Evolutionary conservation across 108 stramenopile genomes (phyloP).

Genomic region (Nitzschia sp.): DNA sequence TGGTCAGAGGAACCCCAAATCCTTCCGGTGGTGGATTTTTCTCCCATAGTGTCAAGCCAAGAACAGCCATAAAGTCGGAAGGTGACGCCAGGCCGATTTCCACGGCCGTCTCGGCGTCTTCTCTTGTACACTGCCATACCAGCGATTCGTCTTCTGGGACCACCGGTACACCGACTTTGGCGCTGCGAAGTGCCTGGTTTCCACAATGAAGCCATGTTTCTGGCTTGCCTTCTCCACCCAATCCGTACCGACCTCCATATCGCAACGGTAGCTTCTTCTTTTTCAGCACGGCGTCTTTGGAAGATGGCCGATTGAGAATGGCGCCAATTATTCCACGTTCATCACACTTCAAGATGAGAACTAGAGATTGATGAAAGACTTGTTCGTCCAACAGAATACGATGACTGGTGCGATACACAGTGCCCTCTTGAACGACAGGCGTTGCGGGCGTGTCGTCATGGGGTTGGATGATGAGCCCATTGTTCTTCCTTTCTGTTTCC

Average conservation of each 20-base stretch:
- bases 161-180: constrained; percentile 46
- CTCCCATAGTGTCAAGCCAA: constrained; percentile 57
- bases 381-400: constrained; percentile 78
- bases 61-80: constrained; percentile 71
- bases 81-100: constrained; percentile 50
- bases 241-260: constrained; percentile 75
- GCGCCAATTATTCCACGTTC: constrained; percentile 57
- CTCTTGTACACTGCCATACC: constrained; percentile 69
- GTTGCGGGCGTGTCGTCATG: background rate
- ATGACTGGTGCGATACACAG: constrained; percentile 58
- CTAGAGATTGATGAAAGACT: constrained; percentile 74
- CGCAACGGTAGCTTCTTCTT: constrained; percentile 44
- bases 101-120: constrained; percentile 61
- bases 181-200: constrained; percentile 43
- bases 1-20: constrained; percentile 36
- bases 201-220: constrained; percentile 75
- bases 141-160: constrained; percentile 25
- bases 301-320: constrained; percentile 75
- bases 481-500: background rate
- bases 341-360: constrained; percentile 66
- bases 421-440: constrained; percentile 31
- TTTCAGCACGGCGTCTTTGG: constrained; percentile 41
- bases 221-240: constrained; percentile 48
- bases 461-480: background rate
- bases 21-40: constrained; percentile 49